These are phyloP conservation scores for Petunia hybrid DNA, from an alignment of 305 asterid genomes.

Conservation along the genomic window DNA sequence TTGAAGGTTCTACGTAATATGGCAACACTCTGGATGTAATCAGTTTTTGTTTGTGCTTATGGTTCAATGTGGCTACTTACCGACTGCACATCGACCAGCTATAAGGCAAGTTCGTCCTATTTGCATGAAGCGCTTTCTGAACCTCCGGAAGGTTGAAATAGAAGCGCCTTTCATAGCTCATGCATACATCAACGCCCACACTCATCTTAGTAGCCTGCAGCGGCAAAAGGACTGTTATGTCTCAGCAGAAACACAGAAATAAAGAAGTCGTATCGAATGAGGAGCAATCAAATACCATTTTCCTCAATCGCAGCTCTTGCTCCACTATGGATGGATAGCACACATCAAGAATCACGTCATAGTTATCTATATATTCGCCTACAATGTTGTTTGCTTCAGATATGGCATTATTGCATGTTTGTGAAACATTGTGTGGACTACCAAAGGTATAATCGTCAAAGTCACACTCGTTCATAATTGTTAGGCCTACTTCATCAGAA, in stretches of 20 bases:
- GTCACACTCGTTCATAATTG: constrained; percentile 80
- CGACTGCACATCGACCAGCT: constrained; percentile 72
- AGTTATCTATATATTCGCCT: constrained; percentile 70
- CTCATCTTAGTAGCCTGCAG: constrained; percentile 79
- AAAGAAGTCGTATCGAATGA: constrained; percentile 14
- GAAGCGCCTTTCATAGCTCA: constrained; percentile 68
- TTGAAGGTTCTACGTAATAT: constrained; percentile 6
- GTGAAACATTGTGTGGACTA: constrained; percentile 74
- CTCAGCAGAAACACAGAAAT: neutral
- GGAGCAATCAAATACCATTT: constrained; percentile 58
- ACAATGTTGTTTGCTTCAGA: constrained; percentile 67
- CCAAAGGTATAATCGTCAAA: constrained; percentile 81
- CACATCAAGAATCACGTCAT: constrained; percentile 89
- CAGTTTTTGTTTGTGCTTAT: neutral
- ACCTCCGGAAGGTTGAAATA: constrained; percentile 87
- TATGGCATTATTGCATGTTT: constrained; percentile 64
- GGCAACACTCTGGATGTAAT: neutral
- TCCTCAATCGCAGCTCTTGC: constrained; percentile 80
- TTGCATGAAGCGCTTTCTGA: constrained; percentile 82
- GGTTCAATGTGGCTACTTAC: constrained; percentile 36
- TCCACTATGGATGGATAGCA: constrained; percentile 94
- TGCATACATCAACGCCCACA: constrained; percentile 77
- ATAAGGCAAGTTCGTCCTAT: constrained; percentile 69
- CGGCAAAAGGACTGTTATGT: neutral
- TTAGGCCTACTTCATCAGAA: constrained; percentile 83